phyloP scores from a whole-genome alignment of 2,329 filamentous ascomycete species.

The Pseudocercospora fijiensis region DNA sequence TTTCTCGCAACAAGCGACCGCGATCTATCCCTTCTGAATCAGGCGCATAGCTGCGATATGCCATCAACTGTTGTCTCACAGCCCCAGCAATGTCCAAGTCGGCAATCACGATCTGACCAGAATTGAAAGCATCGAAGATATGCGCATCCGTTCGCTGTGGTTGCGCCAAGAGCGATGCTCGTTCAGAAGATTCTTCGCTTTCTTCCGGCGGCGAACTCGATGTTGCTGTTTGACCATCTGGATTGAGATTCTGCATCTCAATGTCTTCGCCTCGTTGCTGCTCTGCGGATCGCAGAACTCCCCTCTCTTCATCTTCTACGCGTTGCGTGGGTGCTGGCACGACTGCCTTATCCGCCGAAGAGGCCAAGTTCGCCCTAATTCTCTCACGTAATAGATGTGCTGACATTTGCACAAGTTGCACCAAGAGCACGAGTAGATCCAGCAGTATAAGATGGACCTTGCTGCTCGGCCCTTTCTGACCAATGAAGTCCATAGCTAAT shows the following conservation, averaged over 20 bases:
- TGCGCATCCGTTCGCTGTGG: slow-evolving; percentile 34
- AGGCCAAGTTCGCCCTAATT: slow-evolving; percentile 40
- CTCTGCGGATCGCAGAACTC: slow-evolving; percentile 46
- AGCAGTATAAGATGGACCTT: slow-evolving; percentile 53
- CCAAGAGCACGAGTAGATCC: slow-evolving; percentile 54
- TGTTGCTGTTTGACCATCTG: slow-evolving; percentile 20
- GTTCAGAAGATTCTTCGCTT: slow-evolving; percentile 20
- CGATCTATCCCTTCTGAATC: slow-evolving; percentile 16
- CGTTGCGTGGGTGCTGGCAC: slow-evolving; percentile 45
- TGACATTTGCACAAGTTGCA: slow-evolving; percentile 60
- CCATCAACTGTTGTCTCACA: slow-evolving; percentile 43
- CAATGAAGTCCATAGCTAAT: slow-evolving; percentile 64
- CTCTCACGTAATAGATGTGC: slow-evolving; percentile 54
- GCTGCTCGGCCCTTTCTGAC: slow-evolving; percentile 58
- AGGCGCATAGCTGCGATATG: slow-evolving; percentile 37
- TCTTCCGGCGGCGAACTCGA: slow-evolving; percentile 2
- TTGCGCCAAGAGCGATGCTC: slow-evolving; percentile 22
- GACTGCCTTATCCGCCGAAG: slow-evolving; percentile 26
- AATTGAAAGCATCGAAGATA: slow-evolving; percentile 48
- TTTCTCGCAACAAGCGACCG: slow-evolving; percentile 21
- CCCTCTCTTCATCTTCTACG: slow-evolving; percentile 60
- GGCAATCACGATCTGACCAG: slow-evolving; percentile 49
- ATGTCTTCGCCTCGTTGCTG: slow-evolving; percentile 41
- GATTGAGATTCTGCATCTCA: slow-evolving; percentile 42
- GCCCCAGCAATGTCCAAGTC: slow-evolving; percentile 46